Percentiles rank a stretch among this genome's conserved stretches.
Evolutionary conservation across 192 early-diverging fungal genomes (phyloP).

Genomic region (Mortierella claussenii): DNA sequence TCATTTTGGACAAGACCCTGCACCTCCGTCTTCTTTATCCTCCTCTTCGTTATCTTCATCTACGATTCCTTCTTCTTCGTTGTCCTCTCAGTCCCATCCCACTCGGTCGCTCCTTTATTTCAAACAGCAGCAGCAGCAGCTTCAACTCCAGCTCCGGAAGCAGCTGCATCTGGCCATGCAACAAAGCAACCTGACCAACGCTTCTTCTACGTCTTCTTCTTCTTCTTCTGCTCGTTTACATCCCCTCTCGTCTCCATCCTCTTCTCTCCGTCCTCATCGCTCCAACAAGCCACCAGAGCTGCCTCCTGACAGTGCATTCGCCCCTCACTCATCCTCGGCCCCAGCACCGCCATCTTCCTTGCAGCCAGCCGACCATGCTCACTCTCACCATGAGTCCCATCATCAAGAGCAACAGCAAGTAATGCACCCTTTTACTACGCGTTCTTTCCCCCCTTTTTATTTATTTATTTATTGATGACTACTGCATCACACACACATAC

Average conservation of each 20-base stretch:
- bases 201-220: neutral
- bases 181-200: slow-evolving; percentile 7
- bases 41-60: neutral
- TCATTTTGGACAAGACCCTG: neutral
- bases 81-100: neutral
- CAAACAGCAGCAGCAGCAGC: slow-evolving; percentile 18
- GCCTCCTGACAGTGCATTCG: neutral
- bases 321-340: slow-evolving; percentile 7
- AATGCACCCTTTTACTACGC: no score
- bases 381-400: slow-evolving; percentile 1
- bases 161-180: slow-evolving; percentile 31
- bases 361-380: neutral
- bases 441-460: neutral
- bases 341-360: no score
- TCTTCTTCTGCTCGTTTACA: neutral
- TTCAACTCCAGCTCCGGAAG: slow-evolving; percentile 18
- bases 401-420: no score
- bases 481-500: no score
- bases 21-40: neutral
- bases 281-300: slow-evolving; percentile 4
- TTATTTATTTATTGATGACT: no score
- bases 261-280: neutral
- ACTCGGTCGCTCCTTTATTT: neutral
- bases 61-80: neutral
- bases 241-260: neutral